These are phyloP conservation scores for Fagopyrum homotropicum DNA, from an alignment of 148 eudicot species.

Conservation along the genomic window DNA sequence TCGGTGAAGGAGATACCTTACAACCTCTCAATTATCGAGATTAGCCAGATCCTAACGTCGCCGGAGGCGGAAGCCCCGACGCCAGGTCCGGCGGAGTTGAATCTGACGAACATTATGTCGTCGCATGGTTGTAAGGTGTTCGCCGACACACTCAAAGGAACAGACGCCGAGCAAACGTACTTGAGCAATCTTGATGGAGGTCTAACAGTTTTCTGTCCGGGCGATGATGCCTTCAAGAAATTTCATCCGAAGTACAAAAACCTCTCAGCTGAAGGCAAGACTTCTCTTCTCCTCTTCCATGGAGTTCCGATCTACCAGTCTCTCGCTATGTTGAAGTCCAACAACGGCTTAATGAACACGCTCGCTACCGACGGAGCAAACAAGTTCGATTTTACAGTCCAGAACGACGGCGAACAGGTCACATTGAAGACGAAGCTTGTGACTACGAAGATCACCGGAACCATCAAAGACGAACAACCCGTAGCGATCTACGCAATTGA, in stretches of 20 bases:
- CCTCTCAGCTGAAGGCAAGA: slow-evolving; percentile 47
- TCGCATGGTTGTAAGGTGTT: slow-evolving; percentile 80
- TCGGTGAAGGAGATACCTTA: slow-evolving; percentile 67
- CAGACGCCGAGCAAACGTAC: slow-evolving; percentile 46
- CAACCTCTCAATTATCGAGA: slow-evolving; percentile 72
- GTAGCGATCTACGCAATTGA: slow-evolving; percentile 51
- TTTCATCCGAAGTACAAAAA: slow-evolving; percentile 68
- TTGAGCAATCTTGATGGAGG: slow-evolving; percentile 59
- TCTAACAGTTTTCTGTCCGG: slow-evolving; percentile 67
- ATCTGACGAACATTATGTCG: slow-evolving; percentile 65
- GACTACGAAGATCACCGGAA: slow-evolving; percentile 59
- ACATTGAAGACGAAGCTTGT: slow-evolving; percentile 55
- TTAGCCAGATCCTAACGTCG: slow-evolving; percentile 43
- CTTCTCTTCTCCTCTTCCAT: slow-evolving; percentile 64
- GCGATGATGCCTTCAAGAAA: slow-evolving; percentile 63
- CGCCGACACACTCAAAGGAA: slow-evolving; percentile 54
- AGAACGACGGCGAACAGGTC: slow-evolving; percentile 71
- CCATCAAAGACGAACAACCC: slow-evolving; percentile 65
- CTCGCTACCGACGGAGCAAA: slow-evolving; percentile 78
- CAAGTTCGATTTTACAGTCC: slow-evolving; percentile 59
- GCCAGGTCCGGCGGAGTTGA: slow-evolving; percentile 50
- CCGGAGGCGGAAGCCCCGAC: slow-evolving; percentile 67
- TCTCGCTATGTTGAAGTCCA: slow-evolving; percentile 49
- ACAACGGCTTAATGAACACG: slow-evolving; percentile 79
- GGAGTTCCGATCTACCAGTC: slow-evolving; percentile 68